Base-by-base conservation (phyloP, 176 grass and related monocot genomes). In the Cocos nucifera region DNA sequence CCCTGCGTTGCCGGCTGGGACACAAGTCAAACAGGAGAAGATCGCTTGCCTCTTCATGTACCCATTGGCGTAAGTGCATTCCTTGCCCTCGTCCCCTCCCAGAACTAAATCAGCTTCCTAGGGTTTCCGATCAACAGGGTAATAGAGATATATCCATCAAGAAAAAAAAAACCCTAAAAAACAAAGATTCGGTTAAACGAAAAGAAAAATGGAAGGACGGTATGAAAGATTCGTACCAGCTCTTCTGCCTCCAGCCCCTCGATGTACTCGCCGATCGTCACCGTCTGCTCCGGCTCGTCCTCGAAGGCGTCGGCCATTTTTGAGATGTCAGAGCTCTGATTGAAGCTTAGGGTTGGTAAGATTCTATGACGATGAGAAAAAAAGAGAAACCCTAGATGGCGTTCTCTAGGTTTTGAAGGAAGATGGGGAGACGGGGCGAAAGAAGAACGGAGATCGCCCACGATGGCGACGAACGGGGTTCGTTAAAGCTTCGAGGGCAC, bases 1-100 rank as follows among this genome's bases (percentile, higher is more conserved):
- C 12, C 93, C 93, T 3, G 84, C 84, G 61, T 55, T 58, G n/a
- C 84, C 93, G 19, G 22, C 62, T 1, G 93, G 87, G 58, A 80
- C 87, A 69, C 93, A 98, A 48, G 93, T 98, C 75, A 98, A 73
- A 64, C 93, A 98, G 17, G 93, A 98, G 84, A 98, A 98, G 30
- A 98, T 81, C 27, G 93, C 93, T 78, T 98, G 93, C 72, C 93
- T 86, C 64, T 83, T 98, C 81, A 91, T 78, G 78, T 92, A 92
- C 1, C 93, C 84, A 28, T 62, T 73, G 23, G 66, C 75, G 69
- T 92, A 98, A 54, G 93, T 98, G 87, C 93, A 98, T 60, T 92
- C 93, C 73, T 88, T 83, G 53, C 93, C 93, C 20, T 98, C 93
- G 70, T 98, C 93, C 12, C 87, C 93, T 48, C 93, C 93, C 59